These are phyloP conservation scores for Jatropha curcas DNA, from an alignment of 345 rosid species.

Conservation along the genomic window DNA sequence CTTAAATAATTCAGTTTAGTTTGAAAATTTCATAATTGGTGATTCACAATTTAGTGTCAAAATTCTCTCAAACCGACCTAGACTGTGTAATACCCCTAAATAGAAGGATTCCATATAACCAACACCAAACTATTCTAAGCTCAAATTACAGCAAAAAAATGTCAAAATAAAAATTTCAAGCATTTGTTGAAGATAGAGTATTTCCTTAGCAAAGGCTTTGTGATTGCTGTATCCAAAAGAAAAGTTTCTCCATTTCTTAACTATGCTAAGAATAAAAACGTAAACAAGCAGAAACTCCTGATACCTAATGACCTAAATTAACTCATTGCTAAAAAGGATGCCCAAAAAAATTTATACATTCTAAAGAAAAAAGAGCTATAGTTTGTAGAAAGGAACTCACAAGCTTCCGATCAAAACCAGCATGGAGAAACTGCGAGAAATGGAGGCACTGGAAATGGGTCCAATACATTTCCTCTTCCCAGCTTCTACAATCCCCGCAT, in stretches of 20 bases:
- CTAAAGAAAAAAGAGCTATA: no score
- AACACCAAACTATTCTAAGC: neutral
- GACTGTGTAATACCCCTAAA: no score
- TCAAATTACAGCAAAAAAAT: neutral
- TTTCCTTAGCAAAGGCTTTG: neutral
- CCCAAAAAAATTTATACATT: no score
- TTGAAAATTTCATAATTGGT: no score
- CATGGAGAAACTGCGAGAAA: constrained; percentile 57
- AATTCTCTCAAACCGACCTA: no score
- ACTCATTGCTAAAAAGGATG: neutral
- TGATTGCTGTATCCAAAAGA: neutral
- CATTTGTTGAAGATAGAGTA: no score
- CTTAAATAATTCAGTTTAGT: no score
- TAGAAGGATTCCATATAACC: neutral
- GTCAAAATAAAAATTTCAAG: no score
- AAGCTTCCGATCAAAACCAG: constrained; percentile 56
- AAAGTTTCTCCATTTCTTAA: no score
- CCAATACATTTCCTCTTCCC: constrained; percentile 85
- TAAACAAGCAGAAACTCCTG: neutral
- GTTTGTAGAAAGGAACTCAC: constrained; percentile 40
- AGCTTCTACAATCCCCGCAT: constrained; percentile 49
- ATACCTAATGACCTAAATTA: neutral
- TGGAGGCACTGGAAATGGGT: constrained; percentile 60
- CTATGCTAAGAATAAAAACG: neutral
- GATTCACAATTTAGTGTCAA: no score